These are phyloP conservation scores for Mallotus repandus DNA, from an alignment of 441 rosid genomes.

Conservation along the genomic window DNA sequence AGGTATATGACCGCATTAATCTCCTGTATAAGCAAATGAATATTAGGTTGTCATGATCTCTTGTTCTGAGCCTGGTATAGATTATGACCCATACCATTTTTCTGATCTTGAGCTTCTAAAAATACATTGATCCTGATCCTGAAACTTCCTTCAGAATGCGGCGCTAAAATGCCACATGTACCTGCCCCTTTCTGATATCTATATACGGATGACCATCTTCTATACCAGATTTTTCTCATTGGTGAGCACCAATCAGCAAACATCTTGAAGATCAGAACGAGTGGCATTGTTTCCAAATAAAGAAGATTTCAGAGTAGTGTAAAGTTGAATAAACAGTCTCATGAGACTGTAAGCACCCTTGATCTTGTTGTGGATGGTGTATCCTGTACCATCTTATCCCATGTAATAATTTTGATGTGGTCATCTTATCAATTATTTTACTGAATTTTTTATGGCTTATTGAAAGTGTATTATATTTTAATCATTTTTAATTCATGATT, in stretches of 20 bases:
- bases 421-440: no score
- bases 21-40: neutral
- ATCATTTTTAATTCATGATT: no score
- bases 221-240: neutral
- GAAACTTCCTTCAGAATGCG: neutral
- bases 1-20: neutral
- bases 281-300: neutral
- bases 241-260: neutral
- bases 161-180: neutral
- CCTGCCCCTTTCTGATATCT: neutral
- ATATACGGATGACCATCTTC: neutral
- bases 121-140: neutral
- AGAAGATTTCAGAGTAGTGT: neutral
- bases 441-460: no score
- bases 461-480: no score
- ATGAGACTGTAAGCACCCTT: neutral
- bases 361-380: neutral
- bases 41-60: neutral
- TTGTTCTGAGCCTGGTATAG: neutral
- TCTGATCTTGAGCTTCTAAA: neutral
- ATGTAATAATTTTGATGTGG: no score
- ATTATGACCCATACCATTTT: neutral
- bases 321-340: neutral
- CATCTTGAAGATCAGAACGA: conserved; percentile 1
- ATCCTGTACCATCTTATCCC: no score